Evolutionary conservation across 768 basidiomycete genomes (phyloP), one percentile per base, ranked within the genome.

Genomic region (Cubamyces lactineus): DNA sequence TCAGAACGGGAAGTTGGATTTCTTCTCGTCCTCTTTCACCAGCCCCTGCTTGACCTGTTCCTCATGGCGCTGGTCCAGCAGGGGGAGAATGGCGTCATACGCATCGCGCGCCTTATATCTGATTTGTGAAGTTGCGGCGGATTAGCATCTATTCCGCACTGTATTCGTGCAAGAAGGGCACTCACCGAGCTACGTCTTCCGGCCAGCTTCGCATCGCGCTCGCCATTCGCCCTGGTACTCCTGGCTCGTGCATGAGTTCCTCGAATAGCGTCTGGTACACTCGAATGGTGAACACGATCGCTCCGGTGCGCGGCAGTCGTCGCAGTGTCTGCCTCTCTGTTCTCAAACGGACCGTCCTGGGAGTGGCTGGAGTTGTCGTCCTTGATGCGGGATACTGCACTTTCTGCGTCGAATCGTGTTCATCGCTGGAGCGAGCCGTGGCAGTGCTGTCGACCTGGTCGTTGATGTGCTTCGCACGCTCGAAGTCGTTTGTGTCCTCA

Each of bases 291-390:
- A 92, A 91, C 42, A 86, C 73, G 40, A 90, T 79, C 1, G 82
- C 87, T 12, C 89, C 88, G 43, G 83, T 84, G 3, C 78, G 75
- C 12, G 85, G 85, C 54, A 91, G 79, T 28, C 89, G 77, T 42
- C 88, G 77, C 60, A 91, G 73, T 34, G 84, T 86, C 75, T 90
- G 88, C 23, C 89, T 77, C 69, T 90, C 89, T 24, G 79, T 79
- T 23, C 90, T 79, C 61, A 89, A 73, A 8, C 82, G 80, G 19
- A 90, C 72, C 70, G 38, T 75, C 57, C 57, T 41, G 8, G 67
- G 67, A 16, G 66, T 64, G 26, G 70, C 61, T 16, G 60, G 57
- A 39, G 55, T 52, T 17, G 19, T 43, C 59, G 46, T 59, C 59
- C 39, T 48, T n/a, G 47, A 58, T 46, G 23, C 53, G 1, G 50